Base-by-base conservation (phyloP, 352 stramenopile species). In the Globisporangium megalacanthum region DNA sequence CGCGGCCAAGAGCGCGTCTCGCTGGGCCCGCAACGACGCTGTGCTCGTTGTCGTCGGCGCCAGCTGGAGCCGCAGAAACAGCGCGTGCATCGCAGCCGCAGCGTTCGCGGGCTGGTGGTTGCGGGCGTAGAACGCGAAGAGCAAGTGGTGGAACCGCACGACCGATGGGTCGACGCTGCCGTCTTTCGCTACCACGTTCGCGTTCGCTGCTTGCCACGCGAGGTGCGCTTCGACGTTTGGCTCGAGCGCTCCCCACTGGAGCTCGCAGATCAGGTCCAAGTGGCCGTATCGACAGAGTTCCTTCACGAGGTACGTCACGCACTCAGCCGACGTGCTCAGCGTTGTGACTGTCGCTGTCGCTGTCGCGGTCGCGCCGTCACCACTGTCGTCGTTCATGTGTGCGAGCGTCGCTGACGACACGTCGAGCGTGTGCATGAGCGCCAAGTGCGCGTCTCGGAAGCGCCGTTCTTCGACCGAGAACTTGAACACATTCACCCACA, bases 401-500 rank as follows among this genome's bases (percentile, higher is more conserved):
- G 29, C 47, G 9, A 48, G 58, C 39, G 52, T 54, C 17, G 69
- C 36, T 0, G 75, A 68, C 6, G 75, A 70, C 4, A 82, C 22
- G 11, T 86, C 76, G 10, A 83, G 63, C 14, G 70, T 76, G 37
- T 86, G 79, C 75, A 88, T 88, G n/a, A 92, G 64, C 41, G 81
- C 81, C 31, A 89, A 62, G 36, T 92, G 81, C 0, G 79, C 79
- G 35, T 89, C 79, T 7, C 78, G 76, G 53, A 84, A 89, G 15
- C 64, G 41, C 25, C 60, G 72, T 29, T 85, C 74, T 33, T 92
- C 79, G 2, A 89, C 76, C 4, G 79, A 84, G 35, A 85, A 85
- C 61, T 92, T 92, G 52, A 92, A 92, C 52, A 92, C 74, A 58
- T 92, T 89, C 14, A 92, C 75, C 82, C 82, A 92, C 5, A 89